Percentiles rank a stretch among this genome's conserved stretches.
Conservation (phyloP, 2,329 filamentous ascomycete genomes). For the Fusarium brachygibbosum region DNA sequence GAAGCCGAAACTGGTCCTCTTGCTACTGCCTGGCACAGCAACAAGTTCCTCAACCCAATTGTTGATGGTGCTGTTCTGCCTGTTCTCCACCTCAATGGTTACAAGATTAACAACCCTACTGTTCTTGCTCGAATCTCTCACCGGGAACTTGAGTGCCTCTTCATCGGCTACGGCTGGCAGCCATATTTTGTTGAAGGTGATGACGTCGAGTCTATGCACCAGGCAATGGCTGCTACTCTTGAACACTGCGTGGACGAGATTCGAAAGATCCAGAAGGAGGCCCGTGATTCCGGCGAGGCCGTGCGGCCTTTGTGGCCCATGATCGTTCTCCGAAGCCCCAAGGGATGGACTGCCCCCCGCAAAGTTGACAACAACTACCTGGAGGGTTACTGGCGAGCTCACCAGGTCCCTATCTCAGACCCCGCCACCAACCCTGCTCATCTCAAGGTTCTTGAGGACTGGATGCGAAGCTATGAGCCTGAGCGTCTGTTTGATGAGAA, state of each 20-base stretch:
- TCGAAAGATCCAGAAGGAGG: constrained; percentile 75
- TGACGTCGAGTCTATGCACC: constrained; percentile 81
- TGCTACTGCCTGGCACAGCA: constrained; percentile 85
- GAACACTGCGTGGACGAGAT: constrained; percentile 81
- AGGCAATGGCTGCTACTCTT: constrained; percentile 83
- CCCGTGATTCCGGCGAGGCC: constrained; percentile 76
- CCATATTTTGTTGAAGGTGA: constrained; percentile 85
- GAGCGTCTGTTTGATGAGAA: constrained; percentile 76
- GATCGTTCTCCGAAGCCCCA: constrained; percentile 81
- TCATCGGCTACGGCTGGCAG: constrained; percentile 81
- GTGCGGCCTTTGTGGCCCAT: constrained; percentile 83
- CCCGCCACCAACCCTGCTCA: constrained; percentile 75
- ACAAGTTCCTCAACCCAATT: constrained; percentile 84
- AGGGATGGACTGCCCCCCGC: constrained; percentile 83
- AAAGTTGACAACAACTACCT: constrained; percentile 78
- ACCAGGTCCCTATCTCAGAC: constrained; percentile 82
- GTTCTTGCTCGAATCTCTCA: constrained; percentile 80
- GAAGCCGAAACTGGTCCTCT: constrained; percentile 86
- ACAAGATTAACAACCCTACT: constrained; percentile 88
- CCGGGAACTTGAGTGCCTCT: constrained; percentile 77
- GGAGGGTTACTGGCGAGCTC: constrained; percentile 82
- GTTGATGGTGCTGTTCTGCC: constrained; percentile 83
- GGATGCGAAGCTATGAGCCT: constrained; percentile 83
- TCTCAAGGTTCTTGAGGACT: constrained; percentile 76
- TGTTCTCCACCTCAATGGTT: constrained; percentile 83